Evolutionary conservation across 2,329 filamentous ascomycete genomes (phyloP).

Genomic region (Macrophomina pseudophaseolina): DNA sequence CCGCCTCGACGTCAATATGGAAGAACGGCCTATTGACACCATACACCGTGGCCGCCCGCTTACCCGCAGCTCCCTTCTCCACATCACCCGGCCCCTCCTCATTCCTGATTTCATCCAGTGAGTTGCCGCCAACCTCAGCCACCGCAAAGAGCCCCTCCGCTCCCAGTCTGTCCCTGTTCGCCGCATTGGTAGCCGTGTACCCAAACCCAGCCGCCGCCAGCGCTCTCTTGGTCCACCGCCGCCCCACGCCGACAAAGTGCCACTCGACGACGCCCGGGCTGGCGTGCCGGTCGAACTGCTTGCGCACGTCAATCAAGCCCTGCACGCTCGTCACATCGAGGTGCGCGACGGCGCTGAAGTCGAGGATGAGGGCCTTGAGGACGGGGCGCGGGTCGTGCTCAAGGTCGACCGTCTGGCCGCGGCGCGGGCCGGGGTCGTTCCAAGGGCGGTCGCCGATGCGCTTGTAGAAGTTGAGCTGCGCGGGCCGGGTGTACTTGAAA

Average conservation of each 20-base stretch:
- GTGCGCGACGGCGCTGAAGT: slow-evolving; percentile 91
- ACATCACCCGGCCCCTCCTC: slow-evolving; percentile 28
- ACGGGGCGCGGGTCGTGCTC: slow-evolving; percentile 63
- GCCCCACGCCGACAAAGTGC: slow-evolving; percentile 92
- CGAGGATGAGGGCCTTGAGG: slow-evolving; percentile 84
- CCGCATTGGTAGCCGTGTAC: slow-evolving; percentile 59
- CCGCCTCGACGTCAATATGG: slow-evolving; percentile 38
- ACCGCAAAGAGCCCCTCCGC: slow-evolving; percentile 11
- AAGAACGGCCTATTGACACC: slow-evolving; percentile 37
- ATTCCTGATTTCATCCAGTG: slow-evolving; percentile 25
- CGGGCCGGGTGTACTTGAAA: slow-evolving; percentile 72
- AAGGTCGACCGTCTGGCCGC: slow-evolving; percentile 48
- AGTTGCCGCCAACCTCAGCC: slow-evolving; percentile 31
- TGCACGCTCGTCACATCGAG: slow-evolving; percentile 93
- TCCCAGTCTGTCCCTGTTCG: neutral
- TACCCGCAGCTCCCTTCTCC: neutral
- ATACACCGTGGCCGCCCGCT: slow-evolving; percentile 29
- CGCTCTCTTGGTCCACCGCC: slow-evolving; percentile 91
- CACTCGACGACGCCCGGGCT: slow-evolving; percentile 77
- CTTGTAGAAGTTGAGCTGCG: slow-evolving; percentile 68
- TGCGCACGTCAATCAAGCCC: slow-evolving; percentile 89
- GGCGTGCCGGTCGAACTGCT: slow-evolving; percentile 86
- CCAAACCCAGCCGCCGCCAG: slow-evolving; percentile 88
- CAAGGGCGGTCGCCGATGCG: slow-evolving; percentile 76
- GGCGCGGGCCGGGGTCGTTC: slow-evolving; percentile 86